Conservation (phyloP, 2,329 filamentous ascomycete species). For the Phyllosticta capitalensis region DNA sequence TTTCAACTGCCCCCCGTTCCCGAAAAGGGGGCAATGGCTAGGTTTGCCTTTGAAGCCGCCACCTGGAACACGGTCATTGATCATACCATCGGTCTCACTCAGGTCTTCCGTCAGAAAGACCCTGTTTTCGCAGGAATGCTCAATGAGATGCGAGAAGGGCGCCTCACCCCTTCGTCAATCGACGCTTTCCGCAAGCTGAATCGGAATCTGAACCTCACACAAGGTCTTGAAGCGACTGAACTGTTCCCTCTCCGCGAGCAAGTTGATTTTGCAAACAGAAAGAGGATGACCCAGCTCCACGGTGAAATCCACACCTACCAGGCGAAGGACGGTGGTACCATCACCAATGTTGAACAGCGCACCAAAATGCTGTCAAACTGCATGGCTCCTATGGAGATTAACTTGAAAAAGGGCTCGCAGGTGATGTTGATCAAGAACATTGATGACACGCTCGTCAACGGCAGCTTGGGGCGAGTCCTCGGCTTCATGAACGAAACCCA, state of each 20-base stretch:
- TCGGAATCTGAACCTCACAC: slow-evolving; percentile 56
- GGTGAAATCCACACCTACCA: slow-evolving; percentile 60
- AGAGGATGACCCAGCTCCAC: slow-evolving; percentile 60
- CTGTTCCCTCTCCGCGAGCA: slow-evolving; percentile 85
- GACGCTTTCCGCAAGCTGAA: slow-evolving; percentile 64
- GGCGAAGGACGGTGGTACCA: slow-evolving; percentile 63
- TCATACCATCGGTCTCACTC: slow-evolving; percentile 88
- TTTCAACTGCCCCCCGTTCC: slow-evolving; percentile 95
- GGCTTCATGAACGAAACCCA: slow-evolving; percentile 65
- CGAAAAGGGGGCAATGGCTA: slow-evolving; percentile 61
- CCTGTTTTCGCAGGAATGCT: slow-evolving; percentile 85
- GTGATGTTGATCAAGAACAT: slow-evolving; percentile 99
- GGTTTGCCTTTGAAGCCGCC: slow-evolving; percentile 85
- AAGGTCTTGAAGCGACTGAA: slow-evolving; percentile 75
- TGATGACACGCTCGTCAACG: slow-evolving; percentile 88
- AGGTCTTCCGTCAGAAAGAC: slow-evolving; percentile 94
- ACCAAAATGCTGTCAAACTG: slow-evolving; percentile 78
- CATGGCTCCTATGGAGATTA: slow-evolving; percentile 78
- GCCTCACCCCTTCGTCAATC: slow-evolving; percentile 66
- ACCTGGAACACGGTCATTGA: slow-evolving; percentile 91
- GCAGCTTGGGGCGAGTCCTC: slow-evolving; percentile 77
- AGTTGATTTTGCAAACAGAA: slow-evolving; percentile 77
- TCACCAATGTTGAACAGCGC: slow-evolving; percentile 55
- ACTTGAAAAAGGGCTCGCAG: slow-evolving; percentile 83
- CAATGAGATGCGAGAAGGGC: slow-evolving; percentile 92